Conservation (phyloP, 345 rosid genomes). For the Rhizophora mangle region DNA sequence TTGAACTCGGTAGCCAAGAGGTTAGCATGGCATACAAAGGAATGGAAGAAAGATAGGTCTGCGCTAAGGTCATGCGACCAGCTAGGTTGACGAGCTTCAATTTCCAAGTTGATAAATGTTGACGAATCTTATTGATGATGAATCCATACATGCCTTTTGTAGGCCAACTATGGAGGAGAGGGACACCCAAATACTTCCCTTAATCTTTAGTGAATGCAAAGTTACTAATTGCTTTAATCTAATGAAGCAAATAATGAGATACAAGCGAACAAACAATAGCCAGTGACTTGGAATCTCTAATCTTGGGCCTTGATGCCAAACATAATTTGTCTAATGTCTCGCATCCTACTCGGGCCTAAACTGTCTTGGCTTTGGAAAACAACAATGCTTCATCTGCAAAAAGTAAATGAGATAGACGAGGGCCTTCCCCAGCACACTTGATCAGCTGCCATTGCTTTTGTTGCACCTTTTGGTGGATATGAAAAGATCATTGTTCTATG, state of each 20-base stretch:
- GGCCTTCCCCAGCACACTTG: too few species aligned
- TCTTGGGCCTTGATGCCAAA: too few species aligned
- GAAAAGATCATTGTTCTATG: background rate
- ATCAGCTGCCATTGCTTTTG: too few species aligned
- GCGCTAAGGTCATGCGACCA: background rate
- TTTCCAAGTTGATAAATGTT: background rate
- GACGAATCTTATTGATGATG: background rate
- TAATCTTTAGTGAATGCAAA: too few species aligned
- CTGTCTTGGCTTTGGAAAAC: background rate
- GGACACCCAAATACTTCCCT: too few species aligned
- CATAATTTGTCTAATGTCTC: too few species aligned
- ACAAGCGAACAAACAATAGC: too few species aligned
- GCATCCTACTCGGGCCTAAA: too few species aligned
- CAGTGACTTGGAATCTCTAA: too few species aligned
- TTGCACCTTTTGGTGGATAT: background rate
- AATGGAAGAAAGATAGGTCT: background rate
- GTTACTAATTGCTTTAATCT: too few species aligned
- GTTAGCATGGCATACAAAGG: background rate
- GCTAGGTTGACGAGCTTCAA: background rate
- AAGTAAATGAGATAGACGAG: background rate
- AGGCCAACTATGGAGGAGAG: too few species aligned
- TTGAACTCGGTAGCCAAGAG: background rate
- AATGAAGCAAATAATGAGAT: too few species aligned
- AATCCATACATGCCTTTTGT: background rate
- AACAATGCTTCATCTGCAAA: background rate